Base-by-base conservation (phyloP, 2,329 filamentous ascomycete species). In the Chrysoporthe austroafricana region DNA sequence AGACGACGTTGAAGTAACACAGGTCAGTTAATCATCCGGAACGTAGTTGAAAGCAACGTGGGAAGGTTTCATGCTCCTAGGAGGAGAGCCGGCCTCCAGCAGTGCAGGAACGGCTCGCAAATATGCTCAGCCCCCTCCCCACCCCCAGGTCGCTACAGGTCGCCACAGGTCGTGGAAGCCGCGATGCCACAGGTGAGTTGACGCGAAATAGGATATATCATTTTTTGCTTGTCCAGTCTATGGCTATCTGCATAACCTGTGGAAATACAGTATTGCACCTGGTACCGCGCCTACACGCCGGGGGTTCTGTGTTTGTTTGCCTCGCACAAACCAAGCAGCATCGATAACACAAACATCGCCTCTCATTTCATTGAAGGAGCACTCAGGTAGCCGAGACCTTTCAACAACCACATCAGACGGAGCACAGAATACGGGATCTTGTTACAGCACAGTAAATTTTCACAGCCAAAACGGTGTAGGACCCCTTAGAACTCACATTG, bases 221-320 rank as follows among this genome's bases (percentile, higher is more conserved):
- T 26, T 26, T 39, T 16, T n/a, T 18, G 3, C 7, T 57, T 34
- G 34, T 32, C 16, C 11, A 39, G 54, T 16, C 34, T n/a, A 6
- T 5, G 18, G 54, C 14, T 39, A 18, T 34, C 54, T 57, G 54
- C 54, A 57, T 36, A 39, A 46, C 4, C 44, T 14, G 44, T n/a
- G 44, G 18, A 46, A 46, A 46, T n/a, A 46, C 4, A 14, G 6
- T 46, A 8, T 46, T 14, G 8, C 13, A 46, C 11, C 44, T 46
- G 44, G 44, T 4, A 46, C 44, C 13, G 44, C 18, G 54, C 54
- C 9, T 9, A 16, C 34, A n/a, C 34, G 18, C n/a, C 34, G n/a
- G 39, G 32, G 34, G 16, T n/a, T 39, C 4, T 2, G 54, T 16
- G 16, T 56, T 65, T 68, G 66, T 65, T 68, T 68, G 66, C 66